These are phyloP conservation scores for Prototheca wickerhamii DNA, from an alignment of 163 green algal genomes.

Conservation along the genomic window DNA sequence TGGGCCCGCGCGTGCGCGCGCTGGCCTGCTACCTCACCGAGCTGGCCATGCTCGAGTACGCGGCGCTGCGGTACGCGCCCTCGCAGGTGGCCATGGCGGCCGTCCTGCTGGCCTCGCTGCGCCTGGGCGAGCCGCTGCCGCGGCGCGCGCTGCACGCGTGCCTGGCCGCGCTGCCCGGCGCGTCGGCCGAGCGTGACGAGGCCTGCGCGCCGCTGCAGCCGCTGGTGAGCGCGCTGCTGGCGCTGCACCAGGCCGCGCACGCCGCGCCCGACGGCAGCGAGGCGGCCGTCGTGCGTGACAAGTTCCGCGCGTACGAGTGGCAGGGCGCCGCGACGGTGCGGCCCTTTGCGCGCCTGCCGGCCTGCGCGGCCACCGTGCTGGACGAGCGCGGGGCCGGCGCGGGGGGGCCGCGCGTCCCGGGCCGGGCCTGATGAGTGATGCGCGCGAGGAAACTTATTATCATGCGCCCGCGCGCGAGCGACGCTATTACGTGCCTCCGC, in stretches of 20 bases:
- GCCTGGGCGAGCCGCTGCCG: conserved; percentile 3
- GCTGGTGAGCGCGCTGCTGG: background rate
- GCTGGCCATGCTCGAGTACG: conserved; percentile 47
- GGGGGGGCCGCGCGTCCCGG: no score
- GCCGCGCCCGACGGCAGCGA: background rate
- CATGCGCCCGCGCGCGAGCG: no score
- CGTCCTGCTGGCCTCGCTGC: conserved; percentile 24
- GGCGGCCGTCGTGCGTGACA: background rate
- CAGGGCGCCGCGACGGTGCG: background rate
- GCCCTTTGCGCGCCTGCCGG: background rate
- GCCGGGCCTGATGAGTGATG: no score
- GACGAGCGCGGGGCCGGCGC: no score
- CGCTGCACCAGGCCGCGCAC: background rate
- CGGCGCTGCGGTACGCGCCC: conserved; percentile 28
- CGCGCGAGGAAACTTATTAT: no score
- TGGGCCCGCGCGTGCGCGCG: conserved; percentile 9
- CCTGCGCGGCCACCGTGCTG: background rate
- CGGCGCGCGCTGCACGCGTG: background rate
- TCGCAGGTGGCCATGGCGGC: conserved; percentile 34
- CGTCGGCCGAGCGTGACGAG: background rate
- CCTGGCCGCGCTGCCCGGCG: background rate
- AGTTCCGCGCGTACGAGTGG: conserved; percentile 2
- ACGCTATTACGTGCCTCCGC: no score
- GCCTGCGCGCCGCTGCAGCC: background rate
- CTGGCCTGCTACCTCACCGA: conserved; percentile 46